Percentiles rank a stretch among this genome's conserved stretches.
Conservation (phyloP, 306 rosid species). For the Vigna reflexopilosa region DNA sequence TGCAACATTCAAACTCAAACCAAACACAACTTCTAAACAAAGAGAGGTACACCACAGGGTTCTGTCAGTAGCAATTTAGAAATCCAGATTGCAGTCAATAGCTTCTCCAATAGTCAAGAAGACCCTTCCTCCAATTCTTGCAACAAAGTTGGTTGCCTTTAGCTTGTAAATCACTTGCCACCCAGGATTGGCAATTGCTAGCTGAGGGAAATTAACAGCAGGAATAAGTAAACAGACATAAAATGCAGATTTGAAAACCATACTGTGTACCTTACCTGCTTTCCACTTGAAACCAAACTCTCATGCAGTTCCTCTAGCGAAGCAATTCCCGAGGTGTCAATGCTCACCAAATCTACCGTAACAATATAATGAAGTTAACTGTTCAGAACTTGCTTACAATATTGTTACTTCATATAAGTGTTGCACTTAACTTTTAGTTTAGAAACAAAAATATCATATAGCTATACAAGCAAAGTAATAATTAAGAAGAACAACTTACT, state of each 20-base stretch:
- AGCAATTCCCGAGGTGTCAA: conserved; percentile 75
- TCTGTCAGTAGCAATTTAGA: conserved; percentile 14
- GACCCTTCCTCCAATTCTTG: conserved; percentile 57
- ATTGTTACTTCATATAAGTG: not conserved
- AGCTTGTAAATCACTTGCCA: conserved; percentile 78
- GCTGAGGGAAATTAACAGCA: conserved; percentile 38
- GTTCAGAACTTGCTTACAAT: not conserved
- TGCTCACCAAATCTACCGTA: conserved; percentile 60
- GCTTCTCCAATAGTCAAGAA: conserved; percentile 75
- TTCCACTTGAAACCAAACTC: conserved; percentile 55
- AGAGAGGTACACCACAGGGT: not conserved
- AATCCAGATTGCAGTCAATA: conserved; percentile 49
- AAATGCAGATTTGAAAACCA: not conserved
- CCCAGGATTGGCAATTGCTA: conserved; percentile 66
- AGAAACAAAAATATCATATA: no score
- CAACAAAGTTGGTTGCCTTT: conserved; percentile 60
- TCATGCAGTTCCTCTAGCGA: conserved; percentile 58
- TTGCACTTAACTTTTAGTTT: not conserved
- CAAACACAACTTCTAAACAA: no score
- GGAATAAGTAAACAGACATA: not conserved
- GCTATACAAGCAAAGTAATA: no score
- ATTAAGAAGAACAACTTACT: conserved; percentile 50
- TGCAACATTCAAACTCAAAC: not conserved
- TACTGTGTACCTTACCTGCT: conserved; percentile 49
- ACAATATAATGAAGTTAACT: conserved; percentile 19